Conservation (phyloP, 192 early-diverging fungal genomes). For the Umbelopsis vinacea region DNA sequence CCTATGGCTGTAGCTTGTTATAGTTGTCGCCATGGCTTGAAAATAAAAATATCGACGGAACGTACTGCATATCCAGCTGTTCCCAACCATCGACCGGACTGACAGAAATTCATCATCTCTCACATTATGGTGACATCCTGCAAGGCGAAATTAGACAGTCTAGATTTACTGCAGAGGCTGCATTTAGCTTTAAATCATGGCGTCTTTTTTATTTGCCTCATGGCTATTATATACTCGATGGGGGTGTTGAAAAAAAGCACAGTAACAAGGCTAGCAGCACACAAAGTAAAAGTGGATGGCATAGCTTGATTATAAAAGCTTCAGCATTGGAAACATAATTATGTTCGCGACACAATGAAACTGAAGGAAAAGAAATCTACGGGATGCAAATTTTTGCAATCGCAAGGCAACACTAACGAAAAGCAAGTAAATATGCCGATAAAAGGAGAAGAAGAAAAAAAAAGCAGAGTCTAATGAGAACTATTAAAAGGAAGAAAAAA, state of each 20-base stretch:
- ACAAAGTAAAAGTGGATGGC: background rate
- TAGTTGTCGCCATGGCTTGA: too few species aligned
- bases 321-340: background rate
- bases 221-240: background rate
- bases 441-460: background rate
- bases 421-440: constrained; percentile 2
- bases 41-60: too few species aligned
- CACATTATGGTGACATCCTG: too few species aligned
- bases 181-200: background rate
- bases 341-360: background rate
- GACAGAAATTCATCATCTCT: too few species aligned
- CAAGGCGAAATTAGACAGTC: too few species aligned
- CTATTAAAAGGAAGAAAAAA: background rate
- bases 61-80: too few species aligned
- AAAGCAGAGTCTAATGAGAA: background rate
- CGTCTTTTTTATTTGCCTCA: background rate
- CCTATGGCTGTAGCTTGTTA: too few species aligned
- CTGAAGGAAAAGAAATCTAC: background rate
- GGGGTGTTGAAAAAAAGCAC: background rate
- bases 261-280: constrained; percentile 7
- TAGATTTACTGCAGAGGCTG: too few species aligned
- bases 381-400: background rate
- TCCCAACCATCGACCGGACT: too few species aligned
- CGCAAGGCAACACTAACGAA: constrained; percentile 15
- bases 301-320: background rate